Base-by-base conservation (phyloP, 164 flowering plant species). In the Vitis rotundifolia region DNA sequence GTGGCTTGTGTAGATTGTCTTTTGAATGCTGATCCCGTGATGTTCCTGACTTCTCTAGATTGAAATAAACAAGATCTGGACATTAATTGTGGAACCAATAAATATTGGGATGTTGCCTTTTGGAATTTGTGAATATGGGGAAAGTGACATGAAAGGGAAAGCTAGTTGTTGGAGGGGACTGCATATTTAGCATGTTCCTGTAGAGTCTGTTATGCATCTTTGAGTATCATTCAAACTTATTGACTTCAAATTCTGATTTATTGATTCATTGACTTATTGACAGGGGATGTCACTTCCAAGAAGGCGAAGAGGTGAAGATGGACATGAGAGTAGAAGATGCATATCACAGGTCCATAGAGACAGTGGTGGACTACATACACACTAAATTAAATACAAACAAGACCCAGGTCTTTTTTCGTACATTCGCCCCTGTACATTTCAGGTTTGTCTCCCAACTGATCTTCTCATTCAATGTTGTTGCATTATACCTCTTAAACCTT, bases 211-310 rank as follows among this genome's bases (percentile, higher is more conserved):
- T 37, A 37, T 37, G 44, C 44, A 37, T 37, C 44, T 37, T 37
- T 37, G 44, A 37, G 44, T 37, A 37, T 37, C 44, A 6, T 3
- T 37, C 5, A 3, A 37, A 0, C 44, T 0, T 37, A 2, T 37
- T 37, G 44, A 37, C 44, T 5, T 6, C 7, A 37, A 37, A 37
- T 49, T 68, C 13, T n/a, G 14, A 14, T 68, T 47, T 76, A 18
- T 52, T n/a, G 14, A 14, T 68, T 47, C 73, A 18, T 52, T 1
- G 47, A 5, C 63, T 61, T 60, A 3, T 61, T 74, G 64, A 18
- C 85, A 95, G 99, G 74, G 98, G 99, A n/a, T 90, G 95, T 69
- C 92, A 90, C 79, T 95, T 95, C 73, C 94, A 95, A 84, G 85
- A 81, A 76, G 92, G 96, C 9, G 37, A 53, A 2, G 71, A 89